Conservation (phyloP, 2,329 filamentous ascomycete species). For the Colletotrichum camelliae region DNA sequence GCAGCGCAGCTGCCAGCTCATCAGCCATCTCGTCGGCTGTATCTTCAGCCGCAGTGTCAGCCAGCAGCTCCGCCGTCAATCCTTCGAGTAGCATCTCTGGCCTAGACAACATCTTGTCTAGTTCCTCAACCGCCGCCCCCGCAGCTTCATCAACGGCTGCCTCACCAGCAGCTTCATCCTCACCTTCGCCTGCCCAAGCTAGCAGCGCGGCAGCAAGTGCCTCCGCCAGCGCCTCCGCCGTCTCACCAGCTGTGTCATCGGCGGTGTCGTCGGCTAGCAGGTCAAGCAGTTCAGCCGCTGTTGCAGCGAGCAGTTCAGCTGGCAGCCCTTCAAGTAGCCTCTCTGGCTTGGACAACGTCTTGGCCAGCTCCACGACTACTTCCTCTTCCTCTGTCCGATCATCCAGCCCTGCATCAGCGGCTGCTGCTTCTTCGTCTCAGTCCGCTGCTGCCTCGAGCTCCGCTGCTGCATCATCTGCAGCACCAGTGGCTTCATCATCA, state of each 20-base stretch:
- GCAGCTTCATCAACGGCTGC: not conserved
- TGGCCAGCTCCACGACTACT: not conserved
- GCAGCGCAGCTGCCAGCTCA: not conserved
- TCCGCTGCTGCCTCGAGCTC: not conserved
- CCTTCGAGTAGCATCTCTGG: not conserved
- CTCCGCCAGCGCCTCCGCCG: not conserved
- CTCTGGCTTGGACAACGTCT: not conserved
- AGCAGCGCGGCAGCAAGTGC: not conserved
- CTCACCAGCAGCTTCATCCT: not conserved
- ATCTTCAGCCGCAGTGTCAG: not conserved
- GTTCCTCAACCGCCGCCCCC: not conserved
- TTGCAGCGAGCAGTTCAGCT: not conserved
- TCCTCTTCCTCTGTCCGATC: not conserved
- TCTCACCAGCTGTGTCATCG: not conserved
- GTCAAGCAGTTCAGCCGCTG: not conserved
- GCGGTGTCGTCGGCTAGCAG: not conserved
- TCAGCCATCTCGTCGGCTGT: not conserved
- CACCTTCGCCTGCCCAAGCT: not conserved
- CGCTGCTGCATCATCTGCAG: not conserved
- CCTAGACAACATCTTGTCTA: not conserved
- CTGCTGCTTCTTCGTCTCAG: not conserved
- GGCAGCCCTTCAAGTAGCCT: not conserved
- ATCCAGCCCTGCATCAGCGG: not conserved
- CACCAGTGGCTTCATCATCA: too few species aligned
- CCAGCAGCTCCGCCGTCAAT: not conserved